A percentile compares a stretch with the other conserved stretches of the same genome.
Evolutionary conservation across 306 rosid genomes (phyloP).

Genomic region (Rosa chinensis): DNA sequence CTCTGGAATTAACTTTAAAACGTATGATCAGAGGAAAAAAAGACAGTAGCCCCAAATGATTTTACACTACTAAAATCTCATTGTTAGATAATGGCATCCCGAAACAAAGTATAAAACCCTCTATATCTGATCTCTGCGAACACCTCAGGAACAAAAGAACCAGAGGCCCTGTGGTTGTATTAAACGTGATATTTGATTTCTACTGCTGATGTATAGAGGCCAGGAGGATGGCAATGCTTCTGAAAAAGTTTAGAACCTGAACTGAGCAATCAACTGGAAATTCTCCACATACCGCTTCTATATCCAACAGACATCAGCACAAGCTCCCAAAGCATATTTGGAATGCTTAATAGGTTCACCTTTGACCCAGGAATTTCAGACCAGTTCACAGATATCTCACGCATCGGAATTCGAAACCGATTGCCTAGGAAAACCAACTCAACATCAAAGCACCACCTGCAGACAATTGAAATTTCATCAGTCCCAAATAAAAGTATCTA

Average conservation of each 20-base stretch:
- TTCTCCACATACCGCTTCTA: slow-evolving; percentile 83
- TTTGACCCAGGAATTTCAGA: slow-evolving; percentile 99
- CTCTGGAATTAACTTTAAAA: background rate
- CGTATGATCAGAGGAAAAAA: background rate
- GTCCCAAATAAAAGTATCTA: background rate
- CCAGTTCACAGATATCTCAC: slow-evolving; percentile 96
- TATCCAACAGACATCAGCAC: slow-evolving; percentile 87
- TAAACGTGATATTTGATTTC: slow-evolving; percentile 3
- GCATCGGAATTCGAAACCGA: slow-evolving; percentile 64
- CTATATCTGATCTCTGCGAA: slow-evolving; percentile 1
- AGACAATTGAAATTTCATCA: slow-evolving; percentile 7
- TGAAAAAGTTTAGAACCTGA: slow-evolving; percentile 19
- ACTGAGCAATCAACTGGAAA: slow-evolving; percentile 42
- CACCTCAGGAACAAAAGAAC: slow-evolving; percentile 10
- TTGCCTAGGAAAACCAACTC: slow-evolving; percentile 78
- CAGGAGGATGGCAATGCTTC: background rate
- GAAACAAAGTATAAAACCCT: background rate
- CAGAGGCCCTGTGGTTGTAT: background rate
- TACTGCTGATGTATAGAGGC: background rate
- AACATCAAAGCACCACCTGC: slow-evolving; percentile 99
- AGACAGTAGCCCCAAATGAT: background rate
- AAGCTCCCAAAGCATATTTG: slow-evolving; percentile 99
- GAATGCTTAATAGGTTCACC: slow-evolving; percentile 87
- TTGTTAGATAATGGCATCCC: slow-evolving; percentile 12
- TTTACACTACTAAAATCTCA: background rate